A percentile compares a stretch with the other conserved stretches of the same genome.
phyloP scores from a whole-genome alignment of 306 rosid genomes.

The Fragaria vesca region DNA sequence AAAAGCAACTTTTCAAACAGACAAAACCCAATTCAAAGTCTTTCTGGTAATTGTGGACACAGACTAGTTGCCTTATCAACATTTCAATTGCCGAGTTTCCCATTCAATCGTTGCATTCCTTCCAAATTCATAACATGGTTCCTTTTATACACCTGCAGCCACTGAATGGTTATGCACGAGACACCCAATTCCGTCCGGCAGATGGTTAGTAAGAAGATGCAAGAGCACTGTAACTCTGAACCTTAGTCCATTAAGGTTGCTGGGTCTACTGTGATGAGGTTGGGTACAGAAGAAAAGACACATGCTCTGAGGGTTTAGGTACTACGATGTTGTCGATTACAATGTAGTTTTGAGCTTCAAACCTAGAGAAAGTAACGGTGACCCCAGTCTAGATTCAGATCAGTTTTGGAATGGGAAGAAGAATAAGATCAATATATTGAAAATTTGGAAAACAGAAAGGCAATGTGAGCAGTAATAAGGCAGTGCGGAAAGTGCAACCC shows the following conservation, averaged over 20 bases:
- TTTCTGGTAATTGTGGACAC: background rate
- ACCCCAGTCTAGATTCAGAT: background rate
- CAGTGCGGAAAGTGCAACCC: background rate
- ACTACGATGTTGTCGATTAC: background rate
- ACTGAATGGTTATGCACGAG: background rate
- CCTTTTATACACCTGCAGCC: background rate
- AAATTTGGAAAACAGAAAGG: background rate
- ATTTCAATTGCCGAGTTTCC: background rate
- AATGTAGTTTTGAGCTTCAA: background rate
- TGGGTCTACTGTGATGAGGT: background rate
- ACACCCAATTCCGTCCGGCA: background rate
- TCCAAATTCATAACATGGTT: background rate
- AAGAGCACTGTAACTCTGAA: background rate
- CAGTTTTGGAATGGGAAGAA: background rate
- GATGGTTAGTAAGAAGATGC: background rate
- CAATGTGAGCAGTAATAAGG: background rate
- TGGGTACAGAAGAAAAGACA: background rate
- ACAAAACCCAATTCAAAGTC: background rate
- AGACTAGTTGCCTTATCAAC: background rate
- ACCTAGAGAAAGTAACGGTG: background rate
- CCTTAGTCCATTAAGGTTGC: background rate
- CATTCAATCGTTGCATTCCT: background rate
- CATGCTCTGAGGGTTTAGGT: background rate
- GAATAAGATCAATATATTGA: background rate
- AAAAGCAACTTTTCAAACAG: background rate